Evolutionary conservation across 331 rosid species (phyloP).

Genomic region (Quercus lobata): DNA sequence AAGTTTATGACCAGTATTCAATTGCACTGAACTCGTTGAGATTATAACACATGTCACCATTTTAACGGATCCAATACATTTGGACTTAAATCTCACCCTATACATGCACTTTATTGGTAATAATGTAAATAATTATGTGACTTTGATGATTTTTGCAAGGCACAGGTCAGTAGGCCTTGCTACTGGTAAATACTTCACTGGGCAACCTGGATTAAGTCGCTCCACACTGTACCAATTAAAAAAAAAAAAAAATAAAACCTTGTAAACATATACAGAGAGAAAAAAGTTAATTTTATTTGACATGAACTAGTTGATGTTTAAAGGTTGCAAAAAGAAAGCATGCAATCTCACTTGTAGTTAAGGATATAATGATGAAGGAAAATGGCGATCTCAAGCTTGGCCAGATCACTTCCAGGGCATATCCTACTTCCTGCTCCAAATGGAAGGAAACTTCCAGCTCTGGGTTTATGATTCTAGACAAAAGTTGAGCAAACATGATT

Average conservation of each 20-base stretch:
- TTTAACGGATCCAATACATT: too few species aligned
- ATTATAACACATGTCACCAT: too few species aligned
- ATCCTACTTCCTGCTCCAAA: conserved; percentile 62
- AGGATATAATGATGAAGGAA: conserved; percentile 63
- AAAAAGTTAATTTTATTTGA: too few species aligned
- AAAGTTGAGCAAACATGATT: background rate
- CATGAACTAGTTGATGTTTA: too few species aligned
- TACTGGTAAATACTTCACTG: conserved; percentile 28
- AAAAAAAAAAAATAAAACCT: too few species aligned
- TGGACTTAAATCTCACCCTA: too few species aligned
- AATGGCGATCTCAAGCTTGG: conserved; percentile 53
- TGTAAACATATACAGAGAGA: background rate
- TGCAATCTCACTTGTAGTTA: conserved; percentile 35
- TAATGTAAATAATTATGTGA: background rate
- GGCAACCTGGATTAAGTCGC: conserved; percentile 8
- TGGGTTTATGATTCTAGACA: conserved; percentile 39
- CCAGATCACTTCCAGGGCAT: conserved; percentile 58
- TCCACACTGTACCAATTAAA: background rate
- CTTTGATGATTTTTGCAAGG: conserved; percentile 35
- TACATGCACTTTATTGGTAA: background rate
- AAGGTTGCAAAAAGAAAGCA: background rate
- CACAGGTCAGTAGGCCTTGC: conserved; percentile 45
- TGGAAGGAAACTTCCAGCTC: conserved; percentile 54
- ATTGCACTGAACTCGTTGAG: too few species aligned
- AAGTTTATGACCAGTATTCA: too few species aligned